Evolutionary conservation across 2,329 filamentous ascomycete species (phyloP).

Genomic region (Diaporthe capsici): DNA sequence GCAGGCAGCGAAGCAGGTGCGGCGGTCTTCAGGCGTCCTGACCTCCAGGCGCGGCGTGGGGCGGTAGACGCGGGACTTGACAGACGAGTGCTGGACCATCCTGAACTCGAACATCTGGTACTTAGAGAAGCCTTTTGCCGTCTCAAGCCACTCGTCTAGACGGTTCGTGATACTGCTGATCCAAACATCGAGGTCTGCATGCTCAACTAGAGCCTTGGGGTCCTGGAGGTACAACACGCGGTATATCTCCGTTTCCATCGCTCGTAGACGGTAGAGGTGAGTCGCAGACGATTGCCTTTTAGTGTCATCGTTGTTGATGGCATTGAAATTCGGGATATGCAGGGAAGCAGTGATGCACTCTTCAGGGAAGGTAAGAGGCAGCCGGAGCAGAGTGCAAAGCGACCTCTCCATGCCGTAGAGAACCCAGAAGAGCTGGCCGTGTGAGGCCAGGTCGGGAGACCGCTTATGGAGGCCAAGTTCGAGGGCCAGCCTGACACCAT

Average conservation of each 20-base stretch:
- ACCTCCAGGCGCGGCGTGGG: constrained; percentile 32
- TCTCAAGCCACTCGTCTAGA: constrained; percentile 42
- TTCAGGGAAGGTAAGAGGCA: constrained; percentile 24
- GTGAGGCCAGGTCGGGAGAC: not conserved
- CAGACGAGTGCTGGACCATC: constrained; percentile 27
- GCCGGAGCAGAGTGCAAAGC: constrained; percentile 28
- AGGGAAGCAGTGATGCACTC: constrained; percentile 28
- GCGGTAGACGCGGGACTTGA: constrained; percentile 33
- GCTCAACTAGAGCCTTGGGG: constrained; percentile 1
- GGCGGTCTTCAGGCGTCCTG: constrained; percentile 30
- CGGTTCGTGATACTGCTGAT: constrained; percentile 49
- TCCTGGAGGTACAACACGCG: constrained; percentile 31
- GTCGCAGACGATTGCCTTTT: constrained; percentile 28
- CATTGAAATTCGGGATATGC: constrained; percentile 11
- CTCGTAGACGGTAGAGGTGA: constrained; percentile 34
- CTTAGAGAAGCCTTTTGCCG: constrained; percentile 19
- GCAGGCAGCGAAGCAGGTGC: constrained; percentile 26
- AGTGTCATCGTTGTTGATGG: constrained; percentile 23
- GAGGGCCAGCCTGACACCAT: constrained; percentile 14
- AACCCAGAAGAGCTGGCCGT: constrained; percentile 31
- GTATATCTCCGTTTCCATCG: constrained; percentile 35
- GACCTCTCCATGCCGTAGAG: constrained; percentile 36
- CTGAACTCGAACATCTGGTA: constrained; percentile 38
- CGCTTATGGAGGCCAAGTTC: constrained; percentile 32
- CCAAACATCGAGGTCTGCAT: constrained; percentile 11